Conservation (phyloP, 768 basidiomycete genomes). For the Kwoniella shandongensis region DNA sequence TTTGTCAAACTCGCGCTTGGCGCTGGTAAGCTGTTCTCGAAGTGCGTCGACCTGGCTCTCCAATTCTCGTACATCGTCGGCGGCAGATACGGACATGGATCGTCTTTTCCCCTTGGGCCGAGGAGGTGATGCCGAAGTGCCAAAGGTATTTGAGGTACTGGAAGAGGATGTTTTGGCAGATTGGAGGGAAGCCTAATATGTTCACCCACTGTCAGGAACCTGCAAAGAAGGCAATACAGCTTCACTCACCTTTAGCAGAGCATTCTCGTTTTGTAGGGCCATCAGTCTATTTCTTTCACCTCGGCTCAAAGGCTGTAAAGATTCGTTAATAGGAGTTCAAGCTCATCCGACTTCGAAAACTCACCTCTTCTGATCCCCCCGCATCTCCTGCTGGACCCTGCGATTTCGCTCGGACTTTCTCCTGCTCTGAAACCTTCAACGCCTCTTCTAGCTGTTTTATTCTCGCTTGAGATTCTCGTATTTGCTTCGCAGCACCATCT, state of each 20-base stretch:
- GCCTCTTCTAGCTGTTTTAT: slow-evolving; percentile 16
- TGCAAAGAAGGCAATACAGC: too few relatives aligned
- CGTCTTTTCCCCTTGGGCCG: slow-evolving; percentile 24
- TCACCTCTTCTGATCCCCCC: slow-evolving; percentile 16
- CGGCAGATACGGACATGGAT: slow-evolving; percentile 26
- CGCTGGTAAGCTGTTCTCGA: slow-evolving; percentile 28
- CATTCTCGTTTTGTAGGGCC: slow-evolving; percentile 41
- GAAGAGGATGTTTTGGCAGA: slow-evolving; percentile 7
- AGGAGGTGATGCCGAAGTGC: slow-evolving; percentile 13
- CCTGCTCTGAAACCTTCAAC: slow-evolving; percentile 25
- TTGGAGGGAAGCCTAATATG: not conserved
- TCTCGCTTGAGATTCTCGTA: slow-evolving; percentile 1
- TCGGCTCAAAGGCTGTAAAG: slow-evolving; percentile 14
- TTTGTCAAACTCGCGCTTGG: slow-evolving; percentile 42
- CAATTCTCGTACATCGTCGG: slow-evolving; percentile 15
- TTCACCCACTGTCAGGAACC: too few relatives aligned
- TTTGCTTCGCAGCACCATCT: slow-evolving; percentile 9
- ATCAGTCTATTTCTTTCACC: slow-evolving; percentile 27
- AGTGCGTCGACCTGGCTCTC: slow-evolving; percentile 37
- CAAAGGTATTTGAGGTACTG: not conserved
- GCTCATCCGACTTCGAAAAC: slow-evolving; percentile 1
- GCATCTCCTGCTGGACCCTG: slow-evolving; percentile 18
- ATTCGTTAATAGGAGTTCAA: not conserved
- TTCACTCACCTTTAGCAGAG: slow-evolving; percentile 12
- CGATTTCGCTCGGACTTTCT: slow-evolving; percentile 31